Percentiles rank a stretch among this genome's conserved stretches.
phyloP scores from a whole-genome alignment of 2,329 filamentous ascomycete species.

The Fusarium sp. region DNA sequence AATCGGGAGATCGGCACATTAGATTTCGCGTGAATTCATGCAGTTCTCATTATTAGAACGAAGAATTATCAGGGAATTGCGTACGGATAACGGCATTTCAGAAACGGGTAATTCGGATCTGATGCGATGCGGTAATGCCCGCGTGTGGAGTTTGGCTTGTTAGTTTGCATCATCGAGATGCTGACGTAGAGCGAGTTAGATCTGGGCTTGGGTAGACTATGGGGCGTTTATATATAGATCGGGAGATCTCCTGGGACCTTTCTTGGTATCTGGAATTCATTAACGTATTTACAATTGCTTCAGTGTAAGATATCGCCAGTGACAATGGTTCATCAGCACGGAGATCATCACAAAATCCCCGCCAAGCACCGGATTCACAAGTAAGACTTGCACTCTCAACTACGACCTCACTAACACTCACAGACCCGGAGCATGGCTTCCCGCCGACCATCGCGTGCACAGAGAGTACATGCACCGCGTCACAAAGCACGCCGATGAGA shows the following conservation, averaged over 20 bases:
- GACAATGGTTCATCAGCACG: constrained; percentile 61
- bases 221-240: constrained; percentile 2
- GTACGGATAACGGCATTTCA: constrained; percentile 18
- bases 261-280: not conserved
- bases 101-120: constrained; percentile 20
- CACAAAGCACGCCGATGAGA: constrained; percentile 63
- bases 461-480: constrained; percentile 69
- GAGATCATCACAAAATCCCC: constrained; percentile 62
- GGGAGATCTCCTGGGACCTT: not conserved
- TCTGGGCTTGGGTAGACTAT: not conserved
- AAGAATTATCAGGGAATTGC: constrained; percentile 3
- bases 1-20: constrained; percentile 30
- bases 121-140: not conserved
- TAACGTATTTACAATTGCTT: not conserved
- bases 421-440: constrained; percentile 69
- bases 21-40: not conserved
- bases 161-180: constrained; percentile 39
- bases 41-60: not conserved
- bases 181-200: constrained; percentile 18
- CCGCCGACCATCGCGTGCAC: constrained; percentile 69
- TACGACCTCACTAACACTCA: not conserved
- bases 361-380: constrained; percentile 55
- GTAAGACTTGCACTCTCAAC: constrained; percentile 45
- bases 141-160: constrained; percentile 7
- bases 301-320: not conserved